Base-by-base conservation (phyloP, 306 rosid genomes). In the Parietaria judaica region DNA sequence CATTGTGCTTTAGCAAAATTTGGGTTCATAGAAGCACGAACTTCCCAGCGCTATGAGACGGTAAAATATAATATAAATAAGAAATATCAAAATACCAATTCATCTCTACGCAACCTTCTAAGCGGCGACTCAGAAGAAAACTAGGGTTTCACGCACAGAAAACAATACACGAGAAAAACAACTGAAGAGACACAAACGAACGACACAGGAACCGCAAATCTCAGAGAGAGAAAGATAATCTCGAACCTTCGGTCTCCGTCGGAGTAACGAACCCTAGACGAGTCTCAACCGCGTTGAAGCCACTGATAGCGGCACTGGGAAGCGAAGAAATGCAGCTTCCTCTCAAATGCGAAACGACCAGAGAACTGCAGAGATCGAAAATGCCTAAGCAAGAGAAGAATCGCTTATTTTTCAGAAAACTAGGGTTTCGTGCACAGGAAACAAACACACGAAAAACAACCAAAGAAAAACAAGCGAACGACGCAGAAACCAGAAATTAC, bases 401-500 rank as follows among this genome's bases (percentile, higher is more conserved):
- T 15, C 41, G 35, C 49, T 23, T 6, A 47, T 51, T 56, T 53
- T 35, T 3, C 23, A 49, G 36, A 23, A 36, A 65, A 72, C 60
- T 72, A 65, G 76, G 71, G 14, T 59, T 59, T 36, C n/a, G 36
- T 6, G 4, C n/a, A 49, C 36, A 44, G 13, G 5, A 7, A 41
- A 13, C 55, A 35, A 31, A 23, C 53, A 52, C 46, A 5, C 36
- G 6, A 36, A 52, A 37, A 39, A 44, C 41, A 38, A 37, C 43
- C 12, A 36, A 36, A 51, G 38, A 10, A 2, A 51, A 58, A 51
- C 4, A 14, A 69, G 34, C 2, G 56, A 61, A 53, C 41, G 16
- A 56, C 6, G 16, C 14, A 56, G 31, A 57, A 37, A 35, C 16
- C 8, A 57, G n/a, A 11, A 57, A 57, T 36, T 36, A 8, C 44